Conservation (phyloP, 2,329 filamentous ascomycete species). For the Lasiodiplodia gonubiensis region DNA sequence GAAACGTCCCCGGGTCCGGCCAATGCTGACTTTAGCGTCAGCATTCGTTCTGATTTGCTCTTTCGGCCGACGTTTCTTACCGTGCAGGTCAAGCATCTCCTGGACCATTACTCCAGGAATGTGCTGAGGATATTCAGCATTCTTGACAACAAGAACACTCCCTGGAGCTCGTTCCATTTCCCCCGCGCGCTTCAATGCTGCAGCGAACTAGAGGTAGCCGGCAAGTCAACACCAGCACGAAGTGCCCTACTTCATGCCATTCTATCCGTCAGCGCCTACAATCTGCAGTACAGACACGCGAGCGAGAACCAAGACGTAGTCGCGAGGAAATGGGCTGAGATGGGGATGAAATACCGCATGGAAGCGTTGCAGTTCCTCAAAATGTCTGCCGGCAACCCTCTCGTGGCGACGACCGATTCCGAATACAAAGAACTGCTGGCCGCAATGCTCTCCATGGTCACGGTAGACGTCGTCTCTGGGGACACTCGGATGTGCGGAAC, state of each 20-base stretch:
- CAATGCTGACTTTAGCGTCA: neutral
- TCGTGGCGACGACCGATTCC: neutral
- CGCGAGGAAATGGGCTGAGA: neutral
- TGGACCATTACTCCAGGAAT: neutral
- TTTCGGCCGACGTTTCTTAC: neutral
- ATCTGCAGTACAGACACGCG: neutral
- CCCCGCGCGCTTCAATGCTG: neutral
- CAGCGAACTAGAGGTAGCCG: neutral
- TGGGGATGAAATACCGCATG: neutral
- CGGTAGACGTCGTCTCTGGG: neutral
- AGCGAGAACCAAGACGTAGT: too few relatives aligned
- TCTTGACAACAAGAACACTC: neutral
- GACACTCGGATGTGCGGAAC: neutral
- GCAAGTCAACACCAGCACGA: neutral
- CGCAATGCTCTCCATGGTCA: neutral
- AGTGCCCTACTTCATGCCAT: neutral
- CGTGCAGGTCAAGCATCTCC: neutral
- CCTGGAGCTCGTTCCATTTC: neutral
- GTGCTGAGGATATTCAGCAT: neutral
- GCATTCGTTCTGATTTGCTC: too few relatives aligned
- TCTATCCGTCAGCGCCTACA: neutral
- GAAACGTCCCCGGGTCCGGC: neutral
- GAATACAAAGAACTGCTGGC: slow-evolving; percentile 1
- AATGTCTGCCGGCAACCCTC: neutral
- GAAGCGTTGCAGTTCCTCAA: neutral